A percentile compares a stretch with the other conserved stretches of the same genome.
Conservation (phyloP, 2,329 filamentous ascomycete genomes). For the Zasmidium angulare region DNA sequence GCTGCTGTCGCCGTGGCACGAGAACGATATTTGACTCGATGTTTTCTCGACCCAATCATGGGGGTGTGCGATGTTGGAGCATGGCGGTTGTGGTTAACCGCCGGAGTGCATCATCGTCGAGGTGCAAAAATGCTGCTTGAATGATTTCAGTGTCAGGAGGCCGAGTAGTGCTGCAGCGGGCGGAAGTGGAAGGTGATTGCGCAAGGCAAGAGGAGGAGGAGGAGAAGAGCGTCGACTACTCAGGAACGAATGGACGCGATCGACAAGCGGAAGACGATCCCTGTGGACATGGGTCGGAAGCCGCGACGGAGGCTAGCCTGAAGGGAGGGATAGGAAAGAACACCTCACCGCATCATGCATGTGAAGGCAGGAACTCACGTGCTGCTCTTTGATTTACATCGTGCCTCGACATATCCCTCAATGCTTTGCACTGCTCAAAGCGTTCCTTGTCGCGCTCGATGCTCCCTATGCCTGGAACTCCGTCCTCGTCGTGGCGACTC, state of each 20-base stretch:
- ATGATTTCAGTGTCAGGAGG: background rate
- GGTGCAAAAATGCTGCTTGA: too few relatives aligned
- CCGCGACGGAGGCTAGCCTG: background rate
- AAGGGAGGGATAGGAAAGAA: background rate
- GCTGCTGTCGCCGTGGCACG: background rate
- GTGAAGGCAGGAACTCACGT: background rate
- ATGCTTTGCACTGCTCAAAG: too few relatives aligned
- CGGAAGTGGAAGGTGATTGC: background rate
- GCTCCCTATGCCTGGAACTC: slow-evolving; percentile 58
- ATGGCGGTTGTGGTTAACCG: background rate
- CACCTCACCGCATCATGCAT: background rate
- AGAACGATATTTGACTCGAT: background rate
- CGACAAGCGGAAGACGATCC: background rate
- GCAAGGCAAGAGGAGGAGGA: too few relatives aligned
- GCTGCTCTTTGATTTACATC: background rate
- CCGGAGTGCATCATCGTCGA: background rate
- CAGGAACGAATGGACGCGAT: too few relatives aligned
- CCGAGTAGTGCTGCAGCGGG: background rate
- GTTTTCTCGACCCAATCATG: slow-evolving; percentile 1
- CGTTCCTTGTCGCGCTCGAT: slow-evolving; percentile 10
- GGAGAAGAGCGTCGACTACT: too few relatives aligned
- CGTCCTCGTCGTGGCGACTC: slow-evolving; percentile 69
- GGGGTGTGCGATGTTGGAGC: background rate
- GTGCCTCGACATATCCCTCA: too few relatives aligned
- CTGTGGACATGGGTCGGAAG: background rate